These are phyloP conservation scores for Podosphaera fusca DNA, from an alignment of 2,329 filamentous ascomycete species.

Conservation along the genomic window DNA sequence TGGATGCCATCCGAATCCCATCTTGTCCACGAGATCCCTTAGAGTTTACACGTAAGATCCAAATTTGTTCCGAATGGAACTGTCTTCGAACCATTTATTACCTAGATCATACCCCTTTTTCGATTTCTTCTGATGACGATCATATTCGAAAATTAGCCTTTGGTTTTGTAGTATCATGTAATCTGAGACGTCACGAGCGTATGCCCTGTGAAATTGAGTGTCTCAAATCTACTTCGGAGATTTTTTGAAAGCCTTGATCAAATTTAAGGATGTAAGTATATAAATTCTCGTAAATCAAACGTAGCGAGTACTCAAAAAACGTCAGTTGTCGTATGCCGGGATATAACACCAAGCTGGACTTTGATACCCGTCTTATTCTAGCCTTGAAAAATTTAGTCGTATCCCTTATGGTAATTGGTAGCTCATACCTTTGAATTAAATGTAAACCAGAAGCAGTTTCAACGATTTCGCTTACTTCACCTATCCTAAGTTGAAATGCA, in stretches of 20 bases:
- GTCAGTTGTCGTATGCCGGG: neutral
- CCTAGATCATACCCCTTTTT: too few relatives aligned
- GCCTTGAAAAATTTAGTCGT: conserved; percentile 3
- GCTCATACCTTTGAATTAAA: conserved; percentile 63
- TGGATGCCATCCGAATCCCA: too few relatives aligned
- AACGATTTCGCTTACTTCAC: conserved; percentile 67
- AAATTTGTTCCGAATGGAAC: too few relatives aligned
- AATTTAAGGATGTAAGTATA: neutral
- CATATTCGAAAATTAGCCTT: too few relatives aligned
- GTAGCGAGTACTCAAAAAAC: neutral
- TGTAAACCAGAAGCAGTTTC: conserved; percentile 88
- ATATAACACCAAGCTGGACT: neutral
- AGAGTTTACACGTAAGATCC: too few relatives aligned
- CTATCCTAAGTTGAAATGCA: conserved; percentile 69
- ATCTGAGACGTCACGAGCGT: too few relatives aligned
- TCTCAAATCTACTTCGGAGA: neutral
- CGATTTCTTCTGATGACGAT: too few relatives aligned
- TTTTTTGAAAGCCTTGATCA: neutral
- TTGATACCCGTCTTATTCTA: conserved; percentile 5
- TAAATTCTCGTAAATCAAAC: neutral
- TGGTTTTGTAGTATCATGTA: too few relatives aligned
- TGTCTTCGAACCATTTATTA: too few relatives aligned
- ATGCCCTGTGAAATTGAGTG: neutral
- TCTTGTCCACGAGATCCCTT: too few relatives aligned
- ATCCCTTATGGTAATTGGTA: neutral